Evolutionary conservation across 805 yeast species (phyloP).

Genomic region (Ogataea wickerhamii): DNA sequence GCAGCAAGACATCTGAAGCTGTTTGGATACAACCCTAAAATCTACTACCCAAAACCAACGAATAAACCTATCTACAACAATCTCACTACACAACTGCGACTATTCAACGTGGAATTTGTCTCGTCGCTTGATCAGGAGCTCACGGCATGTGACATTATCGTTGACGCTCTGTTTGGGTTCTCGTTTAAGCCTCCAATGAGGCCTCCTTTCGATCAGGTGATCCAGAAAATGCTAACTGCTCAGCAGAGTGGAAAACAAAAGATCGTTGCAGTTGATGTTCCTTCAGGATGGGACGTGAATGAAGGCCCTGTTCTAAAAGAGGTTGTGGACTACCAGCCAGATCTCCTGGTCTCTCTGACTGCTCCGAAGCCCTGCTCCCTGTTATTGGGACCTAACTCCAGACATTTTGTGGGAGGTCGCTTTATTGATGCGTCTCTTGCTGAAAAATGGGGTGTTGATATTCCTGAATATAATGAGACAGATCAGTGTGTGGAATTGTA

Average conservation of each 20-base stretch:
- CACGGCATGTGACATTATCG: conserved; percentile 42
- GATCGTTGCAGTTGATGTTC: conserved; percentile 81
- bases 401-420: conserved; percentile 89
- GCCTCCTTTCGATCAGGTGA: conserved; percentile 60
- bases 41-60: conserved; percentile 75
- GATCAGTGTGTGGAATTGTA: conserved; percentile 49
- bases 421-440: conserved; percentile 71
- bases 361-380: conserved; percentile 90
- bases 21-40: conserved; percentile 72
- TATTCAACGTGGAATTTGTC: conserved; percentile 60
- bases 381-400: conserved; percentile 37
- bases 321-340: conserved; percentile 43
- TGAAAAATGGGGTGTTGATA: conserved; percentile 63
- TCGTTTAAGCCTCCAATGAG: conserved; percentile 88
- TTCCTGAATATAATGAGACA: conserved; percentile 53
- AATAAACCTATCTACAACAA: conserved; percentile 54
- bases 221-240: conserved; percentile 35
- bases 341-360: conserved; percentile 74
- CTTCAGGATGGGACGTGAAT: conserved; percentile 98
- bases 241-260: conserved; percentile 40
- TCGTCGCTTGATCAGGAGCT: conserved; percentile 26
- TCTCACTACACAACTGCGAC: conserved; percentile 61
- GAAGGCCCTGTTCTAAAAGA: conserved; percentile 58
- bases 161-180: conserved; percentile 91
- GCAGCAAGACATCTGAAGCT: conserved; percentile 87